phyloP scores from a whole-genome alignment of 1,284 basidiomycete species.

The Fomitopsis betulina region DNA sequence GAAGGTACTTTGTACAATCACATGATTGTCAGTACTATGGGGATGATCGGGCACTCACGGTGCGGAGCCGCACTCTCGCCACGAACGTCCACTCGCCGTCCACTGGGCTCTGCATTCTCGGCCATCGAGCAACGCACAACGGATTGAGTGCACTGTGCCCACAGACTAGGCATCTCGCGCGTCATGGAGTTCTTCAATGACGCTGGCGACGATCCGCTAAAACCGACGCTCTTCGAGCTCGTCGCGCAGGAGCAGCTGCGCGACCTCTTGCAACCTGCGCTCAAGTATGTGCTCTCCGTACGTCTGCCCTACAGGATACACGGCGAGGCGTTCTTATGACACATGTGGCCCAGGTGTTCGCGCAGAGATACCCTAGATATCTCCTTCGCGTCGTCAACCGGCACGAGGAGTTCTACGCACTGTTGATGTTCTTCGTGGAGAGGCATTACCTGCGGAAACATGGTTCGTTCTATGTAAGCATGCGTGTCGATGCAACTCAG shows the following conservation, averaged over 20 bases:
- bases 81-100: neutral
- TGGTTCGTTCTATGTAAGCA: slow-evolving; percentile 42
- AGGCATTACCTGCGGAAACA: slow-evolving; percentile 83
- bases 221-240: slow-evolving; percentile 94
- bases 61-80: neutral
- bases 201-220: slow-evolving; percentile 63
- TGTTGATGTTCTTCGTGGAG: slow-evolving; percentile 88
- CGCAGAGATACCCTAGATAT: slow-evolving; percentile 93
- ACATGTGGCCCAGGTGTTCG: slow-evolving; percentile 72
- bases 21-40: neutral
- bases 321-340: neutral
- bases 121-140: neutral
- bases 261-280: slow-evolving; percentile 89
- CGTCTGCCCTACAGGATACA: slow-evolving; percentile 21
- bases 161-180: neutral
- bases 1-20: no score
- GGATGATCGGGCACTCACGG: neutral
- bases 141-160: neutral
- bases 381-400: slow-evolving; percentile 88
- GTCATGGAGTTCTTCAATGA: slow-evolving; percentile 81
- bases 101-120: neutral
- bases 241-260: slow-evolving; percentile 93
- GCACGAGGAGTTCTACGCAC: slow-evolving; percentile 94
- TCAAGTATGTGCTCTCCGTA: slow-evolving; percentile 93
- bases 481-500: neutral